A percentile compares a stretch with the other conserved stretches of the same genome.
Evolutionary conservation across 148 eudicot species (phyloP).

Genomic region (Rhododendron simsii): DNA sequence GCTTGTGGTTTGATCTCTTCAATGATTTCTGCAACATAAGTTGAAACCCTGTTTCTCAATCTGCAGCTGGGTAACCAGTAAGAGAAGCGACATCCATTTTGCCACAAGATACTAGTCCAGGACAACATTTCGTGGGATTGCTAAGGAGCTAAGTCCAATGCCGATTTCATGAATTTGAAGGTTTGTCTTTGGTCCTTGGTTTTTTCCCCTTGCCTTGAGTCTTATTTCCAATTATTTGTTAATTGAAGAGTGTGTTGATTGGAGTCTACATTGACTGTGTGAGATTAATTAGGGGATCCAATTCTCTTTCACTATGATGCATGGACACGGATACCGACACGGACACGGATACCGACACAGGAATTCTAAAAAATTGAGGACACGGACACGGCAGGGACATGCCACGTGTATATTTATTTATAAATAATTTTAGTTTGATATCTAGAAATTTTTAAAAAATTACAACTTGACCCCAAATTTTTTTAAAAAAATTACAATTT

Average conservation of each 20-base stretch:
- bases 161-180: background rate
- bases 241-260: background rate
- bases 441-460: too few species aligned
- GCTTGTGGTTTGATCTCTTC: background rate
- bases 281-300: background rate
- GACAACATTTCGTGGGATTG: background rate
- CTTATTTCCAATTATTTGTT: background rate
- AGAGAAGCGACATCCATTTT: background rate
- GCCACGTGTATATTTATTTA: too few species aligned
- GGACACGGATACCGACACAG: too few species aligned
- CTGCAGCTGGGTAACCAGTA: background rate
- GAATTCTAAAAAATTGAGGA: too few species aligned
- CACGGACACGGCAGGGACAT: too few species aligned
- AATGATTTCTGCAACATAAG: background rate
- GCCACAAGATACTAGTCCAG: background rate
- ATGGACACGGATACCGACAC: too few species aligned
- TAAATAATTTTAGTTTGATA: too few species aligned
- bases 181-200: background rate
- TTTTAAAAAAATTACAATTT: too few species aligned
- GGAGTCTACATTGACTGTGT: background rate
- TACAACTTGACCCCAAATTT: too few species aligned
- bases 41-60: background rate
- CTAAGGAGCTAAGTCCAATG: background rate
- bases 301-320: too few species aligned
- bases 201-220: background rate